These are phyloP conservation scores for Clonostachys sp. DNA, from an alignment of 2,329 filamentous ascomycete genomes.

Conservation along the genomic window DNA sequence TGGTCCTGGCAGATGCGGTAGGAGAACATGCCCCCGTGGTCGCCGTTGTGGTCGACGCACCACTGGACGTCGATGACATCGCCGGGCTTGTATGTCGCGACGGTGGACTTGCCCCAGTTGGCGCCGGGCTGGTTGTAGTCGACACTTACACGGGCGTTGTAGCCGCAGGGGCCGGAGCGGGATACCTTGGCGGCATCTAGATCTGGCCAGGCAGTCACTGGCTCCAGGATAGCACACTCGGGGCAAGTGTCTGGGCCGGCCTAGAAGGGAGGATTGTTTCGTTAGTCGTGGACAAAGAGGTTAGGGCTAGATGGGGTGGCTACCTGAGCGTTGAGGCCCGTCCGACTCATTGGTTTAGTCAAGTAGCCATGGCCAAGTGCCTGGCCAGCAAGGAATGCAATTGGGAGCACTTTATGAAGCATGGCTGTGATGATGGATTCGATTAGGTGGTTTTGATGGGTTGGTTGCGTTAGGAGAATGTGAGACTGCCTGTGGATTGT, in stretches of 20 bases:
- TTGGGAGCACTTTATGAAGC: neutral
- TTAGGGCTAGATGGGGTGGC: slow-evolving; percentile 1
- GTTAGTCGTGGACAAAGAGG: slow-evolving; percentile 1
- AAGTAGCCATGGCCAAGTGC: slow-evolving; percentile 38
- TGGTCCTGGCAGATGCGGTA: slow-evolving; percentile 51
- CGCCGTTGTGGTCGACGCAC: slow-evolving; percentile 52
- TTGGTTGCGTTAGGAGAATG: no score
- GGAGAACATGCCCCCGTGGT: slow-evolving; percentile 52
- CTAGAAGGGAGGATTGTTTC: slow-evolving; percentile 15
- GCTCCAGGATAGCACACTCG: slow-evolving; percentile 50
- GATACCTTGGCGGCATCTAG: slow-evolving; percentile 37
- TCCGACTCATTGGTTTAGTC: slow-evolving; percentile 34
- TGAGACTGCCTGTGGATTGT: no score
- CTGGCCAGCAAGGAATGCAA: slow-evolving; percentile 5
- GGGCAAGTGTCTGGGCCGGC: slow-evolving; percentile 44
- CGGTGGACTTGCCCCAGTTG: slow-evolving; percentile 35
- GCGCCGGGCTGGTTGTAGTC: slow-evolving; percentile 44
- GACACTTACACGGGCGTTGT: slow-evolving; percentile 45
- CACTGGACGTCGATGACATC: slow-evolving; percentile 44
- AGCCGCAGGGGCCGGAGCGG: slow-evolving; percentile 45
- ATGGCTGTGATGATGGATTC: neutral
- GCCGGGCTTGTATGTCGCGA: slow-evolving; percentile 38
- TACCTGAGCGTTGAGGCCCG: slow-evolving; percentile 36
- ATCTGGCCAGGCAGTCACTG: slow-evolving; percentile 44
- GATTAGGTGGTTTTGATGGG: neutral